Evolutionary conservation across 2,329 filamentous ascomycete species (phyloP).

Genomic region (Stemphylium beticola): DNA sequence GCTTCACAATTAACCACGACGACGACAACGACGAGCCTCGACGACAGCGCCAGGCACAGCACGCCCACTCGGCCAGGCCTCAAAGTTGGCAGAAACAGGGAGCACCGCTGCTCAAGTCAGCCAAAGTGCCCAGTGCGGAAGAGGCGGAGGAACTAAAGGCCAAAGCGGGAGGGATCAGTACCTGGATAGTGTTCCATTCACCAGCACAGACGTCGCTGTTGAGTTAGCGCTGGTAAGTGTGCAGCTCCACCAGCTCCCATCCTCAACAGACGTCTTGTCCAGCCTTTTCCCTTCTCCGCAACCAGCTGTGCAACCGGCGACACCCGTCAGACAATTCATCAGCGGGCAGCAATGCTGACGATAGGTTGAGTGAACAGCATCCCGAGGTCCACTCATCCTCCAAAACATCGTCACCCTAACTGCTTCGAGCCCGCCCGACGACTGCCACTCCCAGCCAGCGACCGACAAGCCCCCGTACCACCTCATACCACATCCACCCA

Average conservation of each 20-base stretch:
- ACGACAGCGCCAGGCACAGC: not conserved
- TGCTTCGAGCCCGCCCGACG: slow-evolving; percentile 2
- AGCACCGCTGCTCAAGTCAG: slow-evolving; percentile 7
- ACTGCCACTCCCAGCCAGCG: not conserved
- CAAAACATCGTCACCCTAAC: not conserved
- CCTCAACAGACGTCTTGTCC: slow-evolving; percentile 30
- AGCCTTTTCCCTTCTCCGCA: slow-evolving; percentile 9
- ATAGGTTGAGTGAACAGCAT: slow-evolving; percentile 21
- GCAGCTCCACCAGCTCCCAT: slow-evolving; percentile 27
- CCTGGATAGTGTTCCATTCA: slow-evolving; percentile 10
- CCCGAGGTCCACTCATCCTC: not conserved
- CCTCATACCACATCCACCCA: slow-evolving; percentile 15
- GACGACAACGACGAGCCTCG: not conserved
- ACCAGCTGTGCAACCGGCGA: slow-evolving; percentile 14
- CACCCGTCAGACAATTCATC: slow-evolving; percentile 16
- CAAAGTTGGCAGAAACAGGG: slow-evolving; percentile 6
- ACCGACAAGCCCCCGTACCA: slow-evolving; percentile 12
- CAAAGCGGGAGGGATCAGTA: slow-evolving; percentile 22
- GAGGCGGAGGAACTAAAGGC: slow-evolving; percentile 24
- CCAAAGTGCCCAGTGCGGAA: slow-evolving; percentile 14
- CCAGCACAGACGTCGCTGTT: slow-evolving; percentile 7
- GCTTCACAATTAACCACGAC: not conserved
- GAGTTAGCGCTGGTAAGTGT: slow-evolving; percentile 13
- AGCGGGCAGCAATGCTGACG: slow-evolving; percentile 32
- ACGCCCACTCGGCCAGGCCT: not conserved